Conservation (phyloP, 371 early-diverging fungal species). For the Fennellomyces sp. region DNA sequence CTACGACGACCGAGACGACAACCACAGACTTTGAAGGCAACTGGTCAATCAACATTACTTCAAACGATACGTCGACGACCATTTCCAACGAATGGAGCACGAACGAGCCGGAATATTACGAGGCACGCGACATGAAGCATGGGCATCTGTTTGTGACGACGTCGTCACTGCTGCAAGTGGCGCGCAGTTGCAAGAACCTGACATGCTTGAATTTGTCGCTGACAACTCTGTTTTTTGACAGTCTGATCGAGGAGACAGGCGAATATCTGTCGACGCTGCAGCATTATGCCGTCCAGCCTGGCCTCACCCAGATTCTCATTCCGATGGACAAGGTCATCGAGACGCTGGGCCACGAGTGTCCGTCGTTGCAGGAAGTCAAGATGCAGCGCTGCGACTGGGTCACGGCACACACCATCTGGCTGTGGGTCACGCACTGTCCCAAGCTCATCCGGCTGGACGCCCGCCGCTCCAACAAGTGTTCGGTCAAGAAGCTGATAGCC, state of each 20-base stretch:
- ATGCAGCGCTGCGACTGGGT: constrained; percentile 66
- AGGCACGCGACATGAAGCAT: constrained; percentile 24
- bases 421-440: constrained; percentile 42
- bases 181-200: constrained; percentile 52
- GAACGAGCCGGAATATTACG: background rate
- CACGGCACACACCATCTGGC: constrained; percentile 51
- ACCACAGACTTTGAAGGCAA: background rate
- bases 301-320: constrained; percentile 55
- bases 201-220: constrained; percentile 54
- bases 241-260: constrained; percentile 56
- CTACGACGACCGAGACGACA: background rate
- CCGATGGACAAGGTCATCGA: constrained; percentile 46
- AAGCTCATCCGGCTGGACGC: constrained; percentile 48
- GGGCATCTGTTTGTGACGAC: constrained; percentile 46
- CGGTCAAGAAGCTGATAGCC: constrained; percentile 27
- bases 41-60: background rate
- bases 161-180: constrained; percentile 58
- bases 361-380: constrained; percentile 43
- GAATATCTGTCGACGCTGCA: constrained; percentile 64
- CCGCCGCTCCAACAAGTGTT: constrained; percentile 46
- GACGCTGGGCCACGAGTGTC: constrained; percentile 49
- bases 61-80: background rate
- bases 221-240: constrained; percentile 50
- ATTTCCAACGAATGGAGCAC: background rate
- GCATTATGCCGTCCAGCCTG: constrained; percentile 51